A percentile compares a stretch with the other conserved stretches of the same genome.
Evolutionary conservation across 179 eudicot species (phyloP).

Genomic region (Carnegiea gigantea): DNA sequence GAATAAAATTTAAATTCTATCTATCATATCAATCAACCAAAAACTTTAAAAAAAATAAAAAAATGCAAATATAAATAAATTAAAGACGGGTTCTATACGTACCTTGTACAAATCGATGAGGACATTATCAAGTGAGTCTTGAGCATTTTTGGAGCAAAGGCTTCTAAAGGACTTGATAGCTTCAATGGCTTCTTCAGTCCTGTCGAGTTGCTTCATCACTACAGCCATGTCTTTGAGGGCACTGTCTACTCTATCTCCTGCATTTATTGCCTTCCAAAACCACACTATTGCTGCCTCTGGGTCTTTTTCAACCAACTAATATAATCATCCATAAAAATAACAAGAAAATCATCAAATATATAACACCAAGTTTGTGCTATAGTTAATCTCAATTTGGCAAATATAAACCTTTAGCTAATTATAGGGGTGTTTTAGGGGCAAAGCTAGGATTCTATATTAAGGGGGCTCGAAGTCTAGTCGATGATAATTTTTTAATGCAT

Average conservation of each 20-base stretch:
- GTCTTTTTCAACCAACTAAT: constrained; percentile 59
- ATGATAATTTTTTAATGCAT: too few relatives aligned
- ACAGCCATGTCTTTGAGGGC: constrained; percentile 87
- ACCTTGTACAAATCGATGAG: constrained; percentile 79
- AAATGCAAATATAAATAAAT: too few relatives aligned
- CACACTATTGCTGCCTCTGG: constrained; percentile 63
- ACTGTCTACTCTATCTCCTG: constrained; percentile 79
- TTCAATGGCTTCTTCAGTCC: constrained; percentile 75
- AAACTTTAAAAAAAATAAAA: too few relatives aligned
- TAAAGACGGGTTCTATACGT: neutral
- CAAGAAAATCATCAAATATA: neutral
- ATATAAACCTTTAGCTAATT: too few relatives aligned
- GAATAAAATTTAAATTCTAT: too few relatives aligned
- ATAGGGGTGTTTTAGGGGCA: too few relatives aligned
- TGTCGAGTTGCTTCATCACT: constrained; percentile 71
- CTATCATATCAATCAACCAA: too few relatives aligned
- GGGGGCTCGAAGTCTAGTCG: too few relatives aligned
- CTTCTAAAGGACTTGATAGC: constrained; percentile 65
- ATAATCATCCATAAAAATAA: neutral
- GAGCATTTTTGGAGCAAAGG: constrained; percentile 63
- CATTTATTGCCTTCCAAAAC: constrained; percentile 90
- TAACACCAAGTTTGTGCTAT: neutral
- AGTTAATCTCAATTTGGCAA: neutral
- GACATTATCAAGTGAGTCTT: constrained; percentile 75
- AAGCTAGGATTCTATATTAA: too few relatives aligned